Evolutionary conservation across 371 early-diverging fungal genomes (phyloP).

Genomic region (Mortierella sp.): DNA sequence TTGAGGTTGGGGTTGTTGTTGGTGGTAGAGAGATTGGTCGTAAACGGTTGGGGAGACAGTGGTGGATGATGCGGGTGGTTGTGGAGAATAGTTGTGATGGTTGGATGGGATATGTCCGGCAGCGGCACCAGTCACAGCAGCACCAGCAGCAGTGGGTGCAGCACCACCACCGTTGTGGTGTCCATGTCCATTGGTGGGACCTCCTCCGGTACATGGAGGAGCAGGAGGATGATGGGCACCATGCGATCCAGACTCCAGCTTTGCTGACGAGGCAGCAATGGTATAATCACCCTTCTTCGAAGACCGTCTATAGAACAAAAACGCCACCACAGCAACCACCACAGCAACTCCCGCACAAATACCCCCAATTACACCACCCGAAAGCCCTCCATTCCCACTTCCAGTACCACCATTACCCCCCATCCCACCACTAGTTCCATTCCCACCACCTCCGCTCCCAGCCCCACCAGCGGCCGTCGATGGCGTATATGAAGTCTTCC

Average conservation of each 20-base stretch:
- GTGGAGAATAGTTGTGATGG: neutral
- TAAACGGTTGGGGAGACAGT: neutral
- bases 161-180: neutral
- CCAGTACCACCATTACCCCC: neutral
- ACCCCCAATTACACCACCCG: constrained; percentile 34
- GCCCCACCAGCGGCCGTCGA: neutral
- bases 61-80: neutral
- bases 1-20: neutral
- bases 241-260: neutral
- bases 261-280: neutral
- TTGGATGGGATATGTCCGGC: neutral
- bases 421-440: neutral
- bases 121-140: neutral
- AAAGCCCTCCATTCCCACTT: neutral
- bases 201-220: neutral
- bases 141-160: neutral
- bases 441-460: neutral
- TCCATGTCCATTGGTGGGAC: neutral
- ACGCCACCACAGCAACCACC: neutral
- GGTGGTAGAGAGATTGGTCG: neutral
- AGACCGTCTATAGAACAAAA: neutral
- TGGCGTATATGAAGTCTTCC: constrained; percentile 36
- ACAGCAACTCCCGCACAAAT: constrained; percentile 26
- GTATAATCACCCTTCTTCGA: neutral
- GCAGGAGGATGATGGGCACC: neutral